Evolutionary conservation across 2,329 filamentous ascomycete genomes (phyloP).

Genomic region (Pseudogymnoascus sp.): DNA sequence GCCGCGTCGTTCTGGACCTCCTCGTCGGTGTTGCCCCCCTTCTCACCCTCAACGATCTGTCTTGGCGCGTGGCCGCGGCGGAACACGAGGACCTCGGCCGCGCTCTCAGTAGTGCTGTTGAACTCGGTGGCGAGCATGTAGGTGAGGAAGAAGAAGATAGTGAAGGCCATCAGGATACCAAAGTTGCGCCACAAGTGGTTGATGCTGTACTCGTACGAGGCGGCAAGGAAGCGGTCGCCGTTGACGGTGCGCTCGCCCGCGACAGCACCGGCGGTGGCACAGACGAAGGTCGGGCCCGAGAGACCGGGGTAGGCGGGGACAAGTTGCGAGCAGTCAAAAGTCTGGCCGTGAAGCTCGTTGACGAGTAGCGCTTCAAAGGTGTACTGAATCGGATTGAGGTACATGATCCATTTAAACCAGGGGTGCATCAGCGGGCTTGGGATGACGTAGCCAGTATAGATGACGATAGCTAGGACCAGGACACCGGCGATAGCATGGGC

Average conservation of each 20-base stretch:
- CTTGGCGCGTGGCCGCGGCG: conserved; percentile 50
- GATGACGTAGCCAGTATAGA: conserved; percentile 30
- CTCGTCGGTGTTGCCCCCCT: conserved; percentile 20
- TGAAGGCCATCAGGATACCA: conserved; percentile 58
- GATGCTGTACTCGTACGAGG: conserved; percentile 47
- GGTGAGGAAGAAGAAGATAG: conserved; percentile 49
- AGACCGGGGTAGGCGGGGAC: conserved; percentile 17
- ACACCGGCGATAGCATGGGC: conserved; percentile 51
- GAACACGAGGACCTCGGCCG: conserved; percentile 70
- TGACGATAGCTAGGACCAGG: conserved; percentile 25
- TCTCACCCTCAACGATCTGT: conserved; percentile 29
- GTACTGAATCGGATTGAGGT: conserved; percentile 66
- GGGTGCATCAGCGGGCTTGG: conserved; percentile 53
- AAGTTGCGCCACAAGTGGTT: conserved; percentile 59
- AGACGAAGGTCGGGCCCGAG: conserved; percentile 38
- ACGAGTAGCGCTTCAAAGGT: conserved; percentile 69
- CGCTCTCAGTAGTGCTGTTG: conserved; percentile 57
- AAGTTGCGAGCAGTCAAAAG: conserved; percentile 12
- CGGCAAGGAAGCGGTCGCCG: conserved; percentile 49
- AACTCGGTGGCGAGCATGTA: conserved; percentile 60
- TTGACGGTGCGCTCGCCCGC: conserved; percentile 41
- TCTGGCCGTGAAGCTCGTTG: conserved; percentile 58
- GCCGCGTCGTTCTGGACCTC: conserved; percentile 23
- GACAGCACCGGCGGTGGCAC: conserved; percentile 47
- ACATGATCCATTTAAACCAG: conserved; percentile 77